Base-by-base conservation (phyloP, 2,329 filamentous ascomycete species). In the Didymosphaeria variabile region DNA sequence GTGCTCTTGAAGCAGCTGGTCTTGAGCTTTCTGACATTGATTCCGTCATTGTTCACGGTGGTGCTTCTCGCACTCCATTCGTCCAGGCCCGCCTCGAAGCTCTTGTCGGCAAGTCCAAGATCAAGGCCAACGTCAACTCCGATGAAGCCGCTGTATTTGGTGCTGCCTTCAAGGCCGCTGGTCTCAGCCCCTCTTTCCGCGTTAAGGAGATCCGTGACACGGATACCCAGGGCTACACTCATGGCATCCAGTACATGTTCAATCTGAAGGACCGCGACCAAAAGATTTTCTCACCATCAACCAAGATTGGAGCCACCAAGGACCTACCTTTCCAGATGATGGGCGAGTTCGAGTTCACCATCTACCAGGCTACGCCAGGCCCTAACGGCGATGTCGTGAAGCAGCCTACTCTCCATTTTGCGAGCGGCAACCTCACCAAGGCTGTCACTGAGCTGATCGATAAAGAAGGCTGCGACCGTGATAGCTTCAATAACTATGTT, bases 91-190 rank as follows among this genome's bases (percentile, higher is more conserved):
- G 91, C 71, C 87, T 99, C 17, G 93, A 97, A 80, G 87, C 88
- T 63, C 79, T 91, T 46, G 86, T 89, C 54, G 91, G 92, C 40
- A 80, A 88, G 8, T 88, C 91, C 55, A 97, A 97, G 83, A 85
- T 99, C 61, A 90, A 93, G 66, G 91, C 90, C 73, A 99, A 96
- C 71, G 95, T 99, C 75, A 99, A 99, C 81, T 91, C 94, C 12
- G 95, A 99, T 72, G 95, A 99, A 80, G 91, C 95, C 26, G 95
- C 95, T 54, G 95, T 97, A 10, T 97, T 98, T 78, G 95, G 95
- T 70, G 94, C 95, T 58, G 94, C 91, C 31, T 98, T 99, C 85
- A 92, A 94, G 75, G 95, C 92, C 54, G 95, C 95, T 55, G 89
- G 92, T 69, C 85, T 99, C 60, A 97, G 93, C 80, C 93, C 94